A percentile compares a stretch with the other conserved stretches of the same genome.
These are phyloP conservation scores for Chlorella sorokiniana DNA, from an alignment of 139 green algal genomes.

Conservation along the genomic window DNA sequence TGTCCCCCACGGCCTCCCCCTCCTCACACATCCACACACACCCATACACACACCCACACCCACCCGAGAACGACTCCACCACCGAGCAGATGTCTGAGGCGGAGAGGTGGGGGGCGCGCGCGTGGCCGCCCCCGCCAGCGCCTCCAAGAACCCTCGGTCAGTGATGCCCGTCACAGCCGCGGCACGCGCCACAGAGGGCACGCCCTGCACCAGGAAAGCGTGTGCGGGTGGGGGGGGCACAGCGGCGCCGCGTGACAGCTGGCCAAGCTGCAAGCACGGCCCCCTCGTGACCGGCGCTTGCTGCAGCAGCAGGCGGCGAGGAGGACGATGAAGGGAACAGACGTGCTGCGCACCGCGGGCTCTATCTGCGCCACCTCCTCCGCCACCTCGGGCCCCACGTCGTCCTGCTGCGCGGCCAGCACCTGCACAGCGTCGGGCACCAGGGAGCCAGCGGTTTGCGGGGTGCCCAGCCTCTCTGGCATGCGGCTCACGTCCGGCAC, in stretches of 20 bases:
- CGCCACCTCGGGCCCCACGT: conserved; percentile 1
- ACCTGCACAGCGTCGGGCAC: background rate
- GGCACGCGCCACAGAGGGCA: conserved; percentile 37
- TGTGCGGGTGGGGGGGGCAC: background rate
- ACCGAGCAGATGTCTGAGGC: conserved; percentile 43
- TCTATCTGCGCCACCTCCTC: conserved; percentile 7
- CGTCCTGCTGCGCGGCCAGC: background rate
- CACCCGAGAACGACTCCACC: conserved; percentile 33
- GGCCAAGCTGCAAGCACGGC: background rate
- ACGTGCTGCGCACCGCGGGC: background rate
- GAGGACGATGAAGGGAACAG: background rate
- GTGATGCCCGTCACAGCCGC: conserved; percentile 25
- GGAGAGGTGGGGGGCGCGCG: conserved; percentile 20
- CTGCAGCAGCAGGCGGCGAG: background rate
- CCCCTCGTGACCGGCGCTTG: background rate
- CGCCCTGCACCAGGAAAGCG: background rate
- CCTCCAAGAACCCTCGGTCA: conserved; percentile 23
- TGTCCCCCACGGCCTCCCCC: background rate
- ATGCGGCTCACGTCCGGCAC: too few species aligned
- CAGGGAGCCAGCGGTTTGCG: too few species aligned
- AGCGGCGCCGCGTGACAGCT: background rate
- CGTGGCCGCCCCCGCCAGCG: conserved; percentile 27
- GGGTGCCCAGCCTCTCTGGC: too few species aligned
- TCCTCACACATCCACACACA: background rate
- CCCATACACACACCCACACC: background rate